Evolutionary conservation across 2,329 filamentous ascomycete genomes (phyloP).

Genomic region (Berkeleyomyces rouxiae): DNA sequence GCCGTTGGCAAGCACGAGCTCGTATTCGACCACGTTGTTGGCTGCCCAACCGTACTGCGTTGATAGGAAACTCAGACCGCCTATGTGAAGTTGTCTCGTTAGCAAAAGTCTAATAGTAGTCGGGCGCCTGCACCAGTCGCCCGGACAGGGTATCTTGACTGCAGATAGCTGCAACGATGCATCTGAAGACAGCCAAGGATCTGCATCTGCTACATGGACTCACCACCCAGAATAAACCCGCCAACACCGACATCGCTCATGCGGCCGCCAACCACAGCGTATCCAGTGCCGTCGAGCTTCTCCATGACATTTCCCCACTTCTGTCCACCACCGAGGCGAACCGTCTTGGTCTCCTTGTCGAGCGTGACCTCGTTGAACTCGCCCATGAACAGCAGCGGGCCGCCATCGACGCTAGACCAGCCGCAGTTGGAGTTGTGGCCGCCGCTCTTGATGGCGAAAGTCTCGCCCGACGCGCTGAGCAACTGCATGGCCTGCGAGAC

Average conservation of each 20-base stretch:
- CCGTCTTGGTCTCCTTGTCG: conserved; percentile 18
- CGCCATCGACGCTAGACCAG: conserved; percentile 18
- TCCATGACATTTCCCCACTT: conserved; percentile 24
- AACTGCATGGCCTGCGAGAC: conserved; percentile 15
- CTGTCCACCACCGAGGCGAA: conserved; percentile 28
- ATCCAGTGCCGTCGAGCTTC: conserved; percentile 18
- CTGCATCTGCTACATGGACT: conserved; percentile 16
- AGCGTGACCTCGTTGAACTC: conserved; percentile 15
- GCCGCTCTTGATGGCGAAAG: conserved; percentile 26
- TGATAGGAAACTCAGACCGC: conserved; percentile 17
- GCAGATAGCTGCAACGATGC: not conserved
- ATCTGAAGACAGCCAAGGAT: not conserved
- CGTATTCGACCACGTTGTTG: conserved; percentile 28
- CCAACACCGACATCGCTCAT: conserved; percentile 21
- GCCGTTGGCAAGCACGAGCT: conserved; percentile 30
- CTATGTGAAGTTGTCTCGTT: not conserved
- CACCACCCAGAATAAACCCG: conserved; percentile 19
- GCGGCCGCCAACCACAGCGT: conserved; percentile 29
- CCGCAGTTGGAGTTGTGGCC: conserved; percentile 20
- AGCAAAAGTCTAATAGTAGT: not conserved
- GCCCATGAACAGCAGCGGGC: conserved; percentile 18
- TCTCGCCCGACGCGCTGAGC: conserved; percentile 12
- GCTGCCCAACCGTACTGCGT: conserved; percentile 27
- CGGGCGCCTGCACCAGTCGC: too few species aligned
- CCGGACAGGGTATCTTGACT: not conserved